Evolutionary conservation across 1,284 basidiomycete genomes (phyloP), one percentile per base, ranked within the genome.

Genomic region (Microstroma glucosiphilum): DNA sequence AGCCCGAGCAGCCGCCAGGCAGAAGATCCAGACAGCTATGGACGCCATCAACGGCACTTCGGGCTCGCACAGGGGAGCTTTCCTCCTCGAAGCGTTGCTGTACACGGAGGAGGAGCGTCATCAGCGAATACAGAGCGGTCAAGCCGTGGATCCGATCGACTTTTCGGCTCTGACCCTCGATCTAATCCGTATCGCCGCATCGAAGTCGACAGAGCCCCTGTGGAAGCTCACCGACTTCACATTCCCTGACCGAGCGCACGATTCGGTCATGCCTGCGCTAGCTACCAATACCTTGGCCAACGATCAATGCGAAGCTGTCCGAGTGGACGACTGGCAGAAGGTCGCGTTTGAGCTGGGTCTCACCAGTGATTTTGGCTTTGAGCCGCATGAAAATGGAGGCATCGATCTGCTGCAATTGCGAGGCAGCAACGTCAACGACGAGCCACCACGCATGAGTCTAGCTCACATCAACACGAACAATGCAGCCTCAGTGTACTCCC

Each of bases 21-120:
- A 48, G 17, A 48, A 48, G 43, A 17, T 48, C 43, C 4, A 48
- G 43, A 21, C 17, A 6, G 43, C 43, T 12, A 48, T 3, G 43
- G 21, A 21, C 43, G 43, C 15, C 51, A 21, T 54, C 21, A 15
- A 23, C 51, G 15, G 7, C 4, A 25, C 7, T 19, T 15, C 51
- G 51, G 59, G 49, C 51, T 60, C 59, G 6, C 21, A 54, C 13
- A 17, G 25, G 15, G 51, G 51, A 19, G 51, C 21, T 13, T 6
- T 54, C 17, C 13, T 54, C 6, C 15, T 54, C 17, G 21, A 54
- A 25, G 51, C 51, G 13, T 26, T 54, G 21, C 21, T 54, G n/a
- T 8, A 54, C 4, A 23, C 26, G 21, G 51, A 54, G 25, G 51
- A 54, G 51, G 25, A 21, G 21, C 51, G 51, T 19, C 51, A 54